These are phyloP conservation scores for Casaregolazyma suthepensis DNA, from an alignment of 1,139 yeast genomes.

Conservation along the genomic window DNA sequence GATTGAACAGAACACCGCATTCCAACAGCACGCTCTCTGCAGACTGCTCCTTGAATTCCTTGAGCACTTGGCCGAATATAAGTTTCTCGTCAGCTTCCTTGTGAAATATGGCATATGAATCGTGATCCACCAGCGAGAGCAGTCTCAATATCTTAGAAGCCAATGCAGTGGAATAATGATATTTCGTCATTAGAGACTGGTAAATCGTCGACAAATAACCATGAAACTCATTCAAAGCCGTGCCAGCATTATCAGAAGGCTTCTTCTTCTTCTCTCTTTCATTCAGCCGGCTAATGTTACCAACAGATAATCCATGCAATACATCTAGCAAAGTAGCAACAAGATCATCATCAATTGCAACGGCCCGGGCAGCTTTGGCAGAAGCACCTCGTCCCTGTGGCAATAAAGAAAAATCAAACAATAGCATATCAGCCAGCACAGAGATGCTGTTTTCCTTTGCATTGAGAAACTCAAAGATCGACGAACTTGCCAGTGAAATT, in stretches of 20 bases:
- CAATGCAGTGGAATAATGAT: conserved; percentile 25
- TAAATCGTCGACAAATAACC: conserved; percentile 20
- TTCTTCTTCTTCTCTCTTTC: conserved; percentile 11
- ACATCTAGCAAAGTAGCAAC: conserved; percentile 26
- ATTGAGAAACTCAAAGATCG: conserved; percentile 20
- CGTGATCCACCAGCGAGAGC: conserved; percentile 25
- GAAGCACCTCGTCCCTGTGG: background rate
- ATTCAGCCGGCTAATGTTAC: conserved; percentile 15
- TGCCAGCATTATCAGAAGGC: conserved; percentile 14
- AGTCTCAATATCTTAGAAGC: conserved; percentile 24
- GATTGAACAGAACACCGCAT: conserved; percentile 19
- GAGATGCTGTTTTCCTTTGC: conserved; percentile 2
- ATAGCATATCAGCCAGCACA: conserved; percentile 20
- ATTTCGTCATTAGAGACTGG: conserved; percentile 25
- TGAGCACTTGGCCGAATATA: conserved; percentile 20
- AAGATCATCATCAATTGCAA: conserved; percentile 12
- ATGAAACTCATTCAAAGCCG: conserved; percentile 15
- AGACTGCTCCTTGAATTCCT: conserved; percentile 22
- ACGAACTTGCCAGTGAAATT: conserved; percentile 18
- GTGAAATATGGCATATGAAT: conserved; percentile 24
- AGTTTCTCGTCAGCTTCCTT: conserved; percentile 23
- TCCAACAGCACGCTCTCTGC: conserved; percentile 16
- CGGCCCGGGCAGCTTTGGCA: background rate
- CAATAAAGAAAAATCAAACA: conserved; percentile 28
- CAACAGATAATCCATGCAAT: conserved; percentile 25